Base-by-base conservation (phyloP, 2,329 filamentous ascomycete genomes). In the Plectosphaerella sp. region DNA sequence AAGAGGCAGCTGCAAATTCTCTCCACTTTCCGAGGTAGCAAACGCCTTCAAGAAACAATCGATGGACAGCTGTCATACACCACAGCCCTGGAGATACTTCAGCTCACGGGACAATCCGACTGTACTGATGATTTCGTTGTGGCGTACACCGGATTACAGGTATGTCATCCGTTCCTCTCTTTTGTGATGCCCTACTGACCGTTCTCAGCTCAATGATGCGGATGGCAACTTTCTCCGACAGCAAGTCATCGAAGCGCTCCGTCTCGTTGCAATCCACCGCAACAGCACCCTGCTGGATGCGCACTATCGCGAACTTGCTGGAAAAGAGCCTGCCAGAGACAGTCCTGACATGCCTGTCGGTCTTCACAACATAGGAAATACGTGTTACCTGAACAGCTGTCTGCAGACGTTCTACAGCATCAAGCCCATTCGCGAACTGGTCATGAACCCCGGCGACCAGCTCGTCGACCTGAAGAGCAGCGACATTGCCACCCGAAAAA, bases 351-450 rank as follows among this genome's bases (percentile, higher is more conserved):
- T 89, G 67, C 94, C 94, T 0, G 89, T 96, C 20, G 94, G 94
- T 0, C 78, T 97, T 6, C 82, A 86, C 57, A 99, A 97, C 61
- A 96, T 97, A 52, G 92, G 94, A 54, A 99, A 99, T 63, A 99
- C 95, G 0, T 99, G 94, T 67, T 99, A 99, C 63, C 78, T 99
- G 51, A 99, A 99, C 74, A 97, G 93, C 70, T 80, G 99, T 47
- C 77, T 99, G 10, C 94, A 99, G 62, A 97, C 96, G 65, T 88
- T 97, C 59, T 97, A 96, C 66, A 95, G 92, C 0, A 83, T 97
- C 51, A 87, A 85, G 55, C 85, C 89, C 2, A 77, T 97, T 28
- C 83, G 93, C 48, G 80, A 94, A 5, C 81, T 97, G 58, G 85
- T 97, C 3, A 75, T 95, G 53, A 77, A 90, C 48, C 90, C 89